Evolutionary conservation across 345 rosid species (phyloP).

Genomic region (Corchorus capsularis): DNA sequence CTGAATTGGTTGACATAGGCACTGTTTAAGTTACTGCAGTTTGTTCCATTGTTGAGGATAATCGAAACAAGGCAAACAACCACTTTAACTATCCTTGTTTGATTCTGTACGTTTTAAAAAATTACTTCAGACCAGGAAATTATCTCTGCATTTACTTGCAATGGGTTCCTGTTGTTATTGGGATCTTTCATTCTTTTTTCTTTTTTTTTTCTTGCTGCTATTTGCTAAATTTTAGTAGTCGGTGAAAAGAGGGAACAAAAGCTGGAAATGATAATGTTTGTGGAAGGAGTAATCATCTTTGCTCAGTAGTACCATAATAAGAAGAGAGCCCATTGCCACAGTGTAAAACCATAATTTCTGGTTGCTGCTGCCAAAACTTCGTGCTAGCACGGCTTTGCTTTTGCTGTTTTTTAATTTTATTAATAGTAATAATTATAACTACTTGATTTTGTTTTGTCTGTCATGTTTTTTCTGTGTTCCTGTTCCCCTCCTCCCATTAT

Average conservation of each 20-base stretch:
- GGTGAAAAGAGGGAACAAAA: background rate
- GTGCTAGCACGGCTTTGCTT: slow-evolving; percentile 11
- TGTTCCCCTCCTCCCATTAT: slow-evolving; percentile 7
- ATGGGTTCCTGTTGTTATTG: background rate
- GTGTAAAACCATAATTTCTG: background rate
- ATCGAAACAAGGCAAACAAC: background rate
- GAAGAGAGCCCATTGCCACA: slow-evolving; percentile 16
- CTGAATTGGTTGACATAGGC: background rate
- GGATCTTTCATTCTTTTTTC: background rate
- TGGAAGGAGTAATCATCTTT: slow-evolving; percentile 4
- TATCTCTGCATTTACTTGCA: background rate
- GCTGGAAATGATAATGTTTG: background rate
- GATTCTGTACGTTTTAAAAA: background rate
- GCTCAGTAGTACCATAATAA: background rate
- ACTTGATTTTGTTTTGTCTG: slow-evolving; percentile 22
- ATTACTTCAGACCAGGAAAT: background rate
- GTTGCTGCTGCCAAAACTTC: slow-evolving; percentile 11
- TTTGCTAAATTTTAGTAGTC: background rate
- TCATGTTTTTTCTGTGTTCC: slow-evolving; percentile 2
- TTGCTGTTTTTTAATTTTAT: background rate
- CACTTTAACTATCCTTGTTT: background rate
- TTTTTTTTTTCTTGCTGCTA: background rate
- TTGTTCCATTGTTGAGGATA: background rate
- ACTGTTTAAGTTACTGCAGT: background rate
- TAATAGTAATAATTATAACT: background rate